A percentile compares a stretch with the other conserved stretches of the same genome.
Conservation (phyloP, 345 rosid genomes). For the Cardamine chenopodiifolia region DNA sequence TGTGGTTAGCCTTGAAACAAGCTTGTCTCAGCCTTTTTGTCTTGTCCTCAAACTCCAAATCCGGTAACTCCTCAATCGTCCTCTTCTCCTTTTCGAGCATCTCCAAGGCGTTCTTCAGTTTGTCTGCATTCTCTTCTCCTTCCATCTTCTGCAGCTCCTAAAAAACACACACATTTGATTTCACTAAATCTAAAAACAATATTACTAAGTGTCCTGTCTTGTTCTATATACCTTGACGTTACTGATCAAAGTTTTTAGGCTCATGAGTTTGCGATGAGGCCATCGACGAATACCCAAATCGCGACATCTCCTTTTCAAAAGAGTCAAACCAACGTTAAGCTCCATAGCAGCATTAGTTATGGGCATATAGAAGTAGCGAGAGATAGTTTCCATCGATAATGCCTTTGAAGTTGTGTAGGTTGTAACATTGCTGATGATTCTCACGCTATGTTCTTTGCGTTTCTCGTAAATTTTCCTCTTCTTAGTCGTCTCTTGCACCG, state of each 20-base stretch:
- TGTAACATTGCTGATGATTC: slow-evolving; percentile 20
- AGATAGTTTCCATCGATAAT: slow-evolving; percentile 47
- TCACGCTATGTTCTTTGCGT: slow-evolving; percentile 18
- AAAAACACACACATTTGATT: background rate
- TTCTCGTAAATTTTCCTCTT: slow-evolving; percentile 16
- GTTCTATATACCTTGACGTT: slow-evolving; percentile 52
- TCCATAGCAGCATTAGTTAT: slow-evolving; percentile 69
- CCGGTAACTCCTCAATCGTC: slow-evolving; percentile 64
- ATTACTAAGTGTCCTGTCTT: background rate
- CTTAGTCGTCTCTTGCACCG: slow-evolving; percentile 19
- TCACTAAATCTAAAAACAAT: background rate
- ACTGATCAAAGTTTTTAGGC: slow-evolving; percentile 57
- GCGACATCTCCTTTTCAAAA: slow-evolving; percentile 71
- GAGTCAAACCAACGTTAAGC: slow-evolving; percentile 68
- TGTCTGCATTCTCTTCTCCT: slow-evolving; percentile 43
- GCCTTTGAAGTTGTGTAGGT: slow-evolving; percentile 23
- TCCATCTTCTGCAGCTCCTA: slow-evolving; percentile 47
- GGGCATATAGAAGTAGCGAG: slow-evolving; percentile 66
- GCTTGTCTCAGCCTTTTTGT: slow-evolving; percentile 86
- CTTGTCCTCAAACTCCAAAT: slow-evolving; percentile 55
- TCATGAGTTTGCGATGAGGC: slow-evolving; percentile 79
- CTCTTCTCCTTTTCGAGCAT: slow-evolving; percentile 67
- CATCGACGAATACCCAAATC: slow-evolving; percentile 63
- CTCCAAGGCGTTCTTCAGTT: slow-evolving; percentile 49
- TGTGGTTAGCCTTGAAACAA: slow-evolving; percentile 89